Conservation (phyloP, 2,329 filamentous ascomycete species). For the Aspergillus neoniger region DNA sequence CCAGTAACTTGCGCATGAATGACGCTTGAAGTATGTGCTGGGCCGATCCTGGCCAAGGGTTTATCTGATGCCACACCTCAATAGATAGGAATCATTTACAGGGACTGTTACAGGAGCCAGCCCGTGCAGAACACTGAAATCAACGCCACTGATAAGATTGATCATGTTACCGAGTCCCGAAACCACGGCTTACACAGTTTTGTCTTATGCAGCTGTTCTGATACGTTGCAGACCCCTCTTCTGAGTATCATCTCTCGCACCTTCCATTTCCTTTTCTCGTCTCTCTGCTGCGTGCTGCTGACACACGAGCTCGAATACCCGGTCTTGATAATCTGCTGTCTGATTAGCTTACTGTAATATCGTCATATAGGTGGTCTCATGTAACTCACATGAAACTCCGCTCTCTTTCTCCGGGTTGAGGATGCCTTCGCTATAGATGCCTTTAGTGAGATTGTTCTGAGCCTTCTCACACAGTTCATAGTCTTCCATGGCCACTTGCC, state of each 20-base stretch:
- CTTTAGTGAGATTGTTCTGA: conserved; percentile 55
- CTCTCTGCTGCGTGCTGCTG: conserved; percentile 46
- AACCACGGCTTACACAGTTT: not conserved
- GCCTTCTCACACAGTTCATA: conserved; percentile 60
- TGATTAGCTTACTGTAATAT: not conserved
- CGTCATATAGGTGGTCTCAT: conserved; percentile 5
- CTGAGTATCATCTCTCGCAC: conserved; percentile 11
- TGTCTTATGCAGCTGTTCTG: conserved; percentile 5
- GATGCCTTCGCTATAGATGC: conserved; percentile 58
- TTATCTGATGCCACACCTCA: not conserved
- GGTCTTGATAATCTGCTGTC: conserved; percentile 47
- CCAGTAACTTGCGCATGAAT: conserved; percentile 6
- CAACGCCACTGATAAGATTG: not conserved
- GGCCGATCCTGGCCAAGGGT: not conserved
- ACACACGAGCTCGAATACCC: conserved; percentile 49
- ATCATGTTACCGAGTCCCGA: not conserved
- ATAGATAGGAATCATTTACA: not conserved
- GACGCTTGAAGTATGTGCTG: not conserved
- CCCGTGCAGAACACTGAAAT: not conserved
- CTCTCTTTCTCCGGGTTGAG: conserved; percentile 59
- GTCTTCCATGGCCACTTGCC: conserved; percentile 59
- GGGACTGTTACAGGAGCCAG: not conserved
- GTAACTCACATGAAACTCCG: conserved; percentile 52
- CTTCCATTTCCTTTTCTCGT: conserved; percentile 9
- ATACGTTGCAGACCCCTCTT: not conserved